Base-by-base conservation (phyloP, 768 basidiomycete species). In the Xerocomus spinulosus region DNA sequence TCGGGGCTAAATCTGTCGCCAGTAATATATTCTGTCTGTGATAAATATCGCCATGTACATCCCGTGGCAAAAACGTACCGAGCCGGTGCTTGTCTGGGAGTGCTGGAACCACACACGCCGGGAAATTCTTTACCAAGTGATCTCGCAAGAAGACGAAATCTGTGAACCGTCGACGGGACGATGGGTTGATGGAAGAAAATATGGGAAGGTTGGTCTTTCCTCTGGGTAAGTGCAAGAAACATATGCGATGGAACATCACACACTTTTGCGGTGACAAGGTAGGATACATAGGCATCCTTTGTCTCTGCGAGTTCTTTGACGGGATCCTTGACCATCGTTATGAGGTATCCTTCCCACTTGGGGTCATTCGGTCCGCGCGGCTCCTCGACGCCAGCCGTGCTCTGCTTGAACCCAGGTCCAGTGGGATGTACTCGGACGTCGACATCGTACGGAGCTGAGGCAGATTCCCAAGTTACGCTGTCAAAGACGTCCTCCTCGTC, bases 1-100 rank as follows among this genome's bases (percentile, higher is more conserved):
- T 98, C 96, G 9, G 87, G 84, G 55, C 92, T 92, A 69, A 99
- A 99, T 52, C 96, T 77, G 69, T 98, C 96, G 12, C 96, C 96
- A 23, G 95, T 97, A 47, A 99, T 80, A 64, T 99, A 99, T 68
- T 98, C 96, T 96, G 55, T 29, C 28, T 21, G 20, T 33, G 40
- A 51, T 34, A 36, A 55, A 43, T 35, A 30, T 8, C 5, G 34
- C 30, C 3, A 24, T 25, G 15, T 41, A 3, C n/a, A 41, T 32
- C 25, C 13, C 20, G 17, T 47, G 25, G 21, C 6, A 14, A 40
- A 14, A 41, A 73, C 87, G 37, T 53, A 96, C 95, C 95, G 62
- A 98, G 71, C 44, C 96, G 78, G 62, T 98, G 96, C 68, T 98
- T 99, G 68, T 92, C 93, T 7, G 96, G 96, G 38, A 99, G 76